Base-by-base conservation (phyloP, 805 yeast genomes). In the Huiozyma sinensis region DNA sequence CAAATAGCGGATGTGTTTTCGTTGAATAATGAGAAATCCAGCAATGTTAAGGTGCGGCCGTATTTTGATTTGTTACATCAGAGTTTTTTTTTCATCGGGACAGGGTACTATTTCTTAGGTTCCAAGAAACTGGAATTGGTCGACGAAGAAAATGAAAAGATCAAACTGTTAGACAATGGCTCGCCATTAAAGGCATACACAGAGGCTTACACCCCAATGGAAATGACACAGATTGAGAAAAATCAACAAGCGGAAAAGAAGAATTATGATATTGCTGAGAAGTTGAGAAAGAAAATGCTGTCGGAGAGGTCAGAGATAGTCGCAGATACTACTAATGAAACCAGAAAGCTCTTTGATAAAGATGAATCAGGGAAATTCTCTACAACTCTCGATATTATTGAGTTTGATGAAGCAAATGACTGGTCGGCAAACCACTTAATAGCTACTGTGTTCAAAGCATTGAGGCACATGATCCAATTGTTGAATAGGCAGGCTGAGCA, bases 11-110 rank as follows among this genome's bases (percentile, higher is more conserved):
- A 55, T 36, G 53, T 56, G 5, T 49, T 55, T 9, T 41, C 43
- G 33, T 39, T 47, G 4, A 30, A 33, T 8, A 28, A 33, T 9
- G 35, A 28, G 8, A 28, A 6, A 17, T 29, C 13, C 17, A 36
- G 45, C 7, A 50, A 41, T 28, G 13, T 44, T 29, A 50, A 47
- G 36, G 43, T 50, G 5, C 50, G 60, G 40, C 50, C 58, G 2
- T 55, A 56, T 34, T 29, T 60, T 44, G 82, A 85, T 41, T 54
- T 77, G 8, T 63, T 85, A 11, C 97, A 92, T 58, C 79, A 89
- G 42, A 72, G 81, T 38, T 82, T 76, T 55, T 90, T 89, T 56
- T 76, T 87, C 48, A 66, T 83, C 28, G 97, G 86, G 0, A 60
- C 64, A 1, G 59, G 56, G 8, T 57, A 57, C 39, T 62, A 60